Evolutionary conservation across 169 alveolate genomes (phyloP).

Genomic region (Plasmodium cynomolgi): DNA sequence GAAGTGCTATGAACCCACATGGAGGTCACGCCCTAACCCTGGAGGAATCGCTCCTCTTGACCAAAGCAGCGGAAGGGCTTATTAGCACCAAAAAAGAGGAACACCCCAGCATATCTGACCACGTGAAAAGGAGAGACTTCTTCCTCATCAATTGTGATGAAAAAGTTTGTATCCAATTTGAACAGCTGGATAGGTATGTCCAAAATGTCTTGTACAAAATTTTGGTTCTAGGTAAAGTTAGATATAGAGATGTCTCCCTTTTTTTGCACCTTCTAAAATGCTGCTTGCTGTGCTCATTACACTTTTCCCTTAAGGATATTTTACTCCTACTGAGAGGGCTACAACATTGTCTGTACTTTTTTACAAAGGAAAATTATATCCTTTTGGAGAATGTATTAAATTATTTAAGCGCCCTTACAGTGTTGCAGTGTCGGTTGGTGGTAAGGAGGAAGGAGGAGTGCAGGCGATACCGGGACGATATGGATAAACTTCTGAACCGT

Average conservation of each 20-base stretch:
- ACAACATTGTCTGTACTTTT: not conserved
- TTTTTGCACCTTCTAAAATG: constrained; percentile 29
- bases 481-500: not conserved
- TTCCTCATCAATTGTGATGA: not conserved
- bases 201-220: constrained; percentile 18
- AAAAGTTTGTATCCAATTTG: not conserved
- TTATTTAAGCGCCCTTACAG: constrained; percentile 21
- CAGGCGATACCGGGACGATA: not conserved
- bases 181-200: not conserved
- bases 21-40: not conserved
- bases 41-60: constrained; percentile 16
- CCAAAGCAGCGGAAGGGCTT: constrained; percentile 17
- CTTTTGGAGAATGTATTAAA: constrained; percentile 39
- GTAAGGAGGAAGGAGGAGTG: not conserved
- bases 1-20: not conserved
- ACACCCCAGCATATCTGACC: not conserved
- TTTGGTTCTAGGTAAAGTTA: constrained; percentile 23
- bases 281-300: constrained; percentile 9
- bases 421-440: not conserved
- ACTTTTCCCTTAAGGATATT: constrained; percentile 23
- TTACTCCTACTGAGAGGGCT: constrained; percentile 20
- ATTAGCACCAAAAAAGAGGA: not conserved
- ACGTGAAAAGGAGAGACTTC: not conserved
- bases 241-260: constrained; percentile 8
- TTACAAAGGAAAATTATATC: constrained; percentile 38